Evolutionary conservation across 2,329 filamentous ascomycete genomes (phyloP).

Genomic region (Nemania diffusa): DNA sequence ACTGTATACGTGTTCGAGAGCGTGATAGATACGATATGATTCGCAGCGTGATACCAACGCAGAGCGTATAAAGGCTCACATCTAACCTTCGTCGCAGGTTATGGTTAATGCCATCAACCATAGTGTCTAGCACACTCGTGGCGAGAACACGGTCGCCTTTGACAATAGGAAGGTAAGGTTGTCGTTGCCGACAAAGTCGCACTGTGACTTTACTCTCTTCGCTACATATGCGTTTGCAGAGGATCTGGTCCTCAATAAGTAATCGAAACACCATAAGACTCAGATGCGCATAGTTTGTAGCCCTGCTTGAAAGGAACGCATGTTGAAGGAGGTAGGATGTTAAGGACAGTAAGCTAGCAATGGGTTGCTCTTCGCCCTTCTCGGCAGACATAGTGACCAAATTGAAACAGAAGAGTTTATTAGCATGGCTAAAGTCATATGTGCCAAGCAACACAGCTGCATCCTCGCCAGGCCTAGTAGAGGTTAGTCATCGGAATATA

Average conservation of each 20-base stretch:
- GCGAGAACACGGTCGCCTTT: conserved; percentile 78
- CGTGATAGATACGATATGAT: conserved; percentile 86
- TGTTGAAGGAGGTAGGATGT: conserved; percentile 95
- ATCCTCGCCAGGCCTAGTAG: conserved; percentile 76
- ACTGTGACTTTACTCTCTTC: conserved; percentile 79
- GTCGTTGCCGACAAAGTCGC: conserved; percentile 87
- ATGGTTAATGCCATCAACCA: conserved; percentile 92
- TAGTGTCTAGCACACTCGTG: conserved; percentile 82
- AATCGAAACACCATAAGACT: conserved; percentile 87
- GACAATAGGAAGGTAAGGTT: conserved; percentile 83
- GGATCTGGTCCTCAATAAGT: conserved; percentile 82
- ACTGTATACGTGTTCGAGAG: conserved; percentile 81
- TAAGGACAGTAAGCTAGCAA: conserved; percentile 85
- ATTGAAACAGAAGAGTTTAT: conserved; percentile 93
- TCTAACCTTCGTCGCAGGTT: conserved; percentile 89
- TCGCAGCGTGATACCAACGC: conserved; percentile 82
- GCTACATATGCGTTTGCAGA: conserved; percentile 86
- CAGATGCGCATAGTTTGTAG: conserved; percentile 84
- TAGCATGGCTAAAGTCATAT: conserved; percentile 93
- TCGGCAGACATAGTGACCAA: conserved; percentile 74
- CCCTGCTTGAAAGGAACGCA: conserved; percentile 82
- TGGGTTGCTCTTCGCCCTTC: conserved; percentile 75
- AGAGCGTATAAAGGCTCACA: conserved; percentile 83
- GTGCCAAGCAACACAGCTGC: conserved; percentile 83
- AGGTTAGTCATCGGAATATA: conserved; percentile 40